These are phyloP conservation scores for Peniophora sp. DNA, from an alignment of 1,284 basidiomycete species.

Conservation along the genomic window DNA sequence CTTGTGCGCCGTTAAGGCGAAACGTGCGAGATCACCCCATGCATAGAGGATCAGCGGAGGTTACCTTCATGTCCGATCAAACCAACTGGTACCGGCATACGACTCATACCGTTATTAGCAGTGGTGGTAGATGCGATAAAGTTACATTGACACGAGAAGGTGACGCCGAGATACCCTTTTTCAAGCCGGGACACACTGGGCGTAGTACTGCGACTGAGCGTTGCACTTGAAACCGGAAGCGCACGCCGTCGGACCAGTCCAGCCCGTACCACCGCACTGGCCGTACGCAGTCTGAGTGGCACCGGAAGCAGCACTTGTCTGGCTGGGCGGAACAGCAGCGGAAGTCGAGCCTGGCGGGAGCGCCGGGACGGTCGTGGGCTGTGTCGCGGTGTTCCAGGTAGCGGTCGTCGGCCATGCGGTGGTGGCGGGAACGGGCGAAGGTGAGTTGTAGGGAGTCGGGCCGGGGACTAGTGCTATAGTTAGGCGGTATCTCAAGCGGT, in stretches of 20 bases:
- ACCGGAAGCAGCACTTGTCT: neutral
- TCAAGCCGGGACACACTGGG: conserved; percentile 1
- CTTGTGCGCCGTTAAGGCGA: no score
- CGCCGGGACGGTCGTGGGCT: conserved; percentile 24
- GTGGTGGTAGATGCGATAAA: no score
- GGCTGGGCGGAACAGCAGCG: neutral
- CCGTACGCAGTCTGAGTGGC: conserved; percentile 10
- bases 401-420: conserved; percentile 24
- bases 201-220: conserved; percentile 2
- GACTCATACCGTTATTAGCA: no score
- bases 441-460: conserved; percentile 23
- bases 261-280: conserved; percentile 13
- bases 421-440: conserved; percentile 21
- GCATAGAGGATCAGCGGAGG: no score
- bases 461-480: no score
- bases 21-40: no score
- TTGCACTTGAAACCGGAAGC: conserved; percentile 8
- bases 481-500: no score
- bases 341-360: conserved; percentile 5
- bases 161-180: no score
- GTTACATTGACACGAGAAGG: no score
- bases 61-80: no score
- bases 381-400: conserved; percentile 24
- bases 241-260: conserved; percentile 11
- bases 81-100: no score